Evolutionary conservation across 495 filamentous ascomycete genomes (phyloP).

Genomic region (Chaetomium tenue): DNA sequence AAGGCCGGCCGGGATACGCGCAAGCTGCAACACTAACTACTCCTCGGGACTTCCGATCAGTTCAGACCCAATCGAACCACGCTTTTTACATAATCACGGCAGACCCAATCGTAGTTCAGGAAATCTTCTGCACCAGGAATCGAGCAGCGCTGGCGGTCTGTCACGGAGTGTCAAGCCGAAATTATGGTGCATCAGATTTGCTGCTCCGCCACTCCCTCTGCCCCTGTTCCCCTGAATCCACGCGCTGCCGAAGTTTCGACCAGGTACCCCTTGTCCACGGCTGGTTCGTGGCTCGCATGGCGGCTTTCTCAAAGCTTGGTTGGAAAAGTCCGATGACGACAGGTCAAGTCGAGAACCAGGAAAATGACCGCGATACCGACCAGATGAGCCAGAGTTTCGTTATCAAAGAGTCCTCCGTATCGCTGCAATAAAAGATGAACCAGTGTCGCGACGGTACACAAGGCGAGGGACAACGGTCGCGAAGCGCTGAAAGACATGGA

Average conservation of each 20-base stretch:
- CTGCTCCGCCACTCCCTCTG: slow-evolving; percentile 26
- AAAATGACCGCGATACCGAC: background rate
- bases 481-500: no score
- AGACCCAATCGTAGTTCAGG: slow-evolving; percentile 21
- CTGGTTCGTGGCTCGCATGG: background rate
- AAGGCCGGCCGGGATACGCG: background rate
- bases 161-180: slow-evolving; percentile 20
- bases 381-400: background rate
- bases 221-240: slow-evolving; percentile 22
- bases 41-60: slow-evolving; percentile 19
- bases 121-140: slow-evolving; percentile 11
- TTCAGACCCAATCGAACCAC: slow-evolving; percentile 24
- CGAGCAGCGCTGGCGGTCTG: slow-evolving; percentile 12
- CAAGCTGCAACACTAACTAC: slow-evolving; percentile 12
- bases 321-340: slow-evolving; percentile 1
- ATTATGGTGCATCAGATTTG: slow-evolving; percentile 28
- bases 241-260: slow-evolving; percentile 20
- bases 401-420: no score
- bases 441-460: no score
- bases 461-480: no score
- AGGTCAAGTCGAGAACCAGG: background rate
- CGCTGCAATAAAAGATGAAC: no score
- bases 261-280: slow-evolving; percentile 12
- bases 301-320: background rate
- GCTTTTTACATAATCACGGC: slow-evolving; percentile 6